Base-by-base conservation (phyloP, 1,284 basidiomycete species). In the Inonotus obliquus region DNA sequence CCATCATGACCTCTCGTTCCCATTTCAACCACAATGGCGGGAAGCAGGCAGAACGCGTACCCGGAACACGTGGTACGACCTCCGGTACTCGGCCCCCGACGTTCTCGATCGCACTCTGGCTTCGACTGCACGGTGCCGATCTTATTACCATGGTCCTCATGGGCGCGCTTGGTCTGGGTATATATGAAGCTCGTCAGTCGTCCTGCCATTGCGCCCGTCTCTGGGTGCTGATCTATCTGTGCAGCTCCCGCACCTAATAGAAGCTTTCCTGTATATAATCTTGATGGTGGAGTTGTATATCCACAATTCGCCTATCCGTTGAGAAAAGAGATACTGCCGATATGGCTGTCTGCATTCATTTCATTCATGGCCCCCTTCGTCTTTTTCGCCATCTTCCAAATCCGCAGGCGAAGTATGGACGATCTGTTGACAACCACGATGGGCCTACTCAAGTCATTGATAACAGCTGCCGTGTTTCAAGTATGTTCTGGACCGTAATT, bases 361-460 rank as follows among this genome's bases (percentile, higher is more conserved):
- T 78, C 81, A 0, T 82, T 82, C 69, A 74, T 83, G 59, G 75
- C 74, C 1, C 82, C 82, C 1, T 82, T 84, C 69, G 73, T 82
- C 67, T 81, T 81, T 69, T 77, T 84, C 68, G 69, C 69, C 58
- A 39, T 81, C 21, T 79, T 78, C 65, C 79, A 84, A 68, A 74
- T 77, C 39, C 73, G 81, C 11, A 69, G 79, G 58, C 70, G 78
- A 47, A 79, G 77, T 60, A 59, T 79, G 14, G 76, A 80, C 39
- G 75, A 81, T 62, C 71, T 80, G 23, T 72, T 81, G 37, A 79
- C 77, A 2, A 80, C 81, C 1, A 81, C 78, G 0, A 77, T 84
- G 71, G 81, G 81, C 35, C 69, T 84, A 2, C 70, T 84, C 14
- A 80, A 80, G 67, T 78, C 77, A 37, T 69, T 81, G 11, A 78